A percentile compares a stretch with the other conserved stretches of the same genome.
These are phyloP conservation scores for Pseudogymnoascus pannorum DNA, from an alignment of 2,329 filamentous ascomycete species.

Conservation along the genomic window DNA sequence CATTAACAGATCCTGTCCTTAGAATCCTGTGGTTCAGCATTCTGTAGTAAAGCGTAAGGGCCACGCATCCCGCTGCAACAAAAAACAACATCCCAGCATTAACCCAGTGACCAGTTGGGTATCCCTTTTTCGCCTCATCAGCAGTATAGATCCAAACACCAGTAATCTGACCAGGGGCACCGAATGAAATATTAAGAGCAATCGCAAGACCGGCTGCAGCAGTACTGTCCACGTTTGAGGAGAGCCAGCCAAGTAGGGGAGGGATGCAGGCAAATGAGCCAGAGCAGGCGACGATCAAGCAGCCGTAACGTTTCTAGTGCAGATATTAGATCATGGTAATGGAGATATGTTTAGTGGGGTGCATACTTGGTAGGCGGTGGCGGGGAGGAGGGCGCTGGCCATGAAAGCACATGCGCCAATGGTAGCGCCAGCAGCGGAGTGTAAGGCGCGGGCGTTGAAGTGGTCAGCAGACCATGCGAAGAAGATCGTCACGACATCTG, in stretches of 20 bases:
- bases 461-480: constrained; percentile 56
- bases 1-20: neutral
- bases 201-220: neutral
- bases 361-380: neutral
- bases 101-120: constrained; percentile 1
- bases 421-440: constrained; percentile 41
- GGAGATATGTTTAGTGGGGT: neutral
- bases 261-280: neutral
- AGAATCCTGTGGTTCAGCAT: neutral
- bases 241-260: neutral
- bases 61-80: neutral
- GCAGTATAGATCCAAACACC: constrained; percentile 1
- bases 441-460: constrained; percentile 49
- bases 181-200: neutral
- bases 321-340: neutral
- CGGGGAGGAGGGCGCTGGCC: constrained; percentile 18
- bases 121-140: neutral
- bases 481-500: constrained; percentile 37
- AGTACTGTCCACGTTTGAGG: neutral
- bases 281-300: neutral
- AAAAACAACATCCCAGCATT: constrained; percentile 3
- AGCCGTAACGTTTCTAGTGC: neutral
- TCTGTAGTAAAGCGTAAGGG: neutral
- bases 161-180: neutral
- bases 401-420: constrained; percentile 52